These are phyloP conservation scores for Ceratobasidium papillatum DNA, from an alignment of 1,284 basidiomycete genomes.

Conservation along the genomic window DNA sequence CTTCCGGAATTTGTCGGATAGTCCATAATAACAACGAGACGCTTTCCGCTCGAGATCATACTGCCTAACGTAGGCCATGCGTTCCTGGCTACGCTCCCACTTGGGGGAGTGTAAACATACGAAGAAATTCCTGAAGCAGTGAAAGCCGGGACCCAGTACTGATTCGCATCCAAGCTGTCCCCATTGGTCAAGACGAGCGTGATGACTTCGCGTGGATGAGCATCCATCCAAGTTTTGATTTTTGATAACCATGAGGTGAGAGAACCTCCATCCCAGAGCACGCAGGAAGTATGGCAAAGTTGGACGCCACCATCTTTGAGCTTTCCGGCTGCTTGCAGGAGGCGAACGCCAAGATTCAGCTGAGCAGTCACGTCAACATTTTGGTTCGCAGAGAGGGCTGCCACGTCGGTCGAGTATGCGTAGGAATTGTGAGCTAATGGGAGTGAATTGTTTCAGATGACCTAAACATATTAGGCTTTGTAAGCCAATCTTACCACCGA, in stretches of 20 bases:
- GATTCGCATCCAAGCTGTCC: slow-evolving; percentile 22
- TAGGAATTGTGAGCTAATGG: slow-evolving; percentile 29
- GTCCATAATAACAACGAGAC: slow-evolving; percentile 31
- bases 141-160: slow-evolving; percentile 30
- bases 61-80: slow-evolving; percentile 22
- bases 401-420: slow-evolving; percentile 16
- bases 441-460: neutral
- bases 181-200: slow-evolving; percentile 26
- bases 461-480: neutral
- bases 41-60: slow-evolving; percentile 29
- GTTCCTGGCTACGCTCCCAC: slow-evolving; percentile 8
- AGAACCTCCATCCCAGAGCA: slow-evolving; percentile 27
- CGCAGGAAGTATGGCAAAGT: slow-evolving; percentile 27
- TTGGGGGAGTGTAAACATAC: slow-evolving; percentile 18
- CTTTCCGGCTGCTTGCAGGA: slow-evolving; percentile 26
- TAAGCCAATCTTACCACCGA: slow-evolving; percentile 4
- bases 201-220: slow-evolving; percentile 30
- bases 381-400: slow-evolving; percentile 29
- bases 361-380: slow-evolving; percentile 30
- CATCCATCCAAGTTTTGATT: slow-evolving; percentile 33
- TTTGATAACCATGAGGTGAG: slow-evolving; percentile 29
- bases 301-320: slow-evolving; percentile 17
- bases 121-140: slow-evolving; percentile 11
- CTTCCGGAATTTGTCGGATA: slow-evolving; percentile 31
- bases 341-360: slow-evolving; percentile 10